Evolutionary conservation across 352 stramenopile species (phyloP), one percentile per base, ranked within the genome.

Genomic region (Pythium pyrilobum): DNA sequence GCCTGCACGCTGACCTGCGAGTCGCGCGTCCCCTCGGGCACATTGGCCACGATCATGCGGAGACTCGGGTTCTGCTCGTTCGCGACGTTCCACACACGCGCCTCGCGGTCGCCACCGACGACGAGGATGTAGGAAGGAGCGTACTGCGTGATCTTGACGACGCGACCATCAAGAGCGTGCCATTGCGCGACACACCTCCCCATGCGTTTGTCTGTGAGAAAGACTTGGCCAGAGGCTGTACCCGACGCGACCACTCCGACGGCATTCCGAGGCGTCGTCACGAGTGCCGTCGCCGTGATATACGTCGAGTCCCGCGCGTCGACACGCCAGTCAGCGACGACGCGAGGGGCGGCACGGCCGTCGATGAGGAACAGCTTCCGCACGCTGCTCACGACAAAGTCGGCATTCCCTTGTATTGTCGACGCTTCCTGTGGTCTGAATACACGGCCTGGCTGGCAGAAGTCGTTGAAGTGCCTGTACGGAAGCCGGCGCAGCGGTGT

Each of bases 291-390:
- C 0, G 67, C 54, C 20, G 75, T 64, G 36, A 86, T 71, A 21
- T 33, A 71, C 13, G 67, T 61, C 0, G 64, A 58, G 25, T 77
- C 74, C 2, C 62, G 59, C 1, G 57, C 47, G 37, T 89, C 76
- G 0, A 79, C 74, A 15, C 71, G 58, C 77, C 77, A 91, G 34
- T 91, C 77, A 1, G 80, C 66, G 0, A 87, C 76, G 28, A 91
- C 66, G 20, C 63, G 67, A 6, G 76, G 63, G 7, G 66, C 69
- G 0, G 56, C 50, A 29, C 80, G 77, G 18, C 62, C 46, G 41
- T 91, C 80, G 11, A 88, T 51, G 15, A 69, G 70, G 5, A 77
- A 50, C 0, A 87, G 64, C 18, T 72, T 77, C 10, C 71, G 64
- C 7, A 62, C 11, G 42, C 75, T 84, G 9, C 67, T 70, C 18